Base-by-base conservation (phyloP, 2,329 filamentous ascomycete species). In the Cladosporium cucumerinum region DNA sequence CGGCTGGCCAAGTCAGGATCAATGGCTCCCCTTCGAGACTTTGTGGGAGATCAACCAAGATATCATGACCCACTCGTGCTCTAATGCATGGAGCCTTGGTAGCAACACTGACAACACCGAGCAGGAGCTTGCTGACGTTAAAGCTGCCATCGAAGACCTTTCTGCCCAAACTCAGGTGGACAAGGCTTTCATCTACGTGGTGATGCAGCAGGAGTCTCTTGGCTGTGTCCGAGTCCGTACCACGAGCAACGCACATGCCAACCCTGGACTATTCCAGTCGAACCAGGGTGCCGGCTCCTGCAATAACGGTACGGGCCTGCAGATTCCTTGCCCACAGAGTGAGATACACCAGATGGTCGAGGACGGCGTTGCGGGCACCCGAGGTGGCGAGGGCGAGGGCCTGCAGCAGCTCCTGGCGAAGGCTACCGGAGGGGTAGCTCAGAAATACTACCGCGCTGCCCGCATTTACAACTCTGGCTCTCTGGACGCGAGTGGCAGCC, bases 391-490 rank as follows among this genome's bases (percentile, higher is more conserved):
- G 26, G 80, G 80, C 11, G 78, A 79, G 21, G 81, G 80, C 2
- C 72, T 84, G n/a, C 72, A 73, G 39, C 77, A 81, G 65, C 73
- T 72, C 46, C 67, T 81, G 52, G 70, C 69, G 46, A 65, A 76
- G 62, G 67, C 75, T 18, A 72, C 70, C 5, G 71, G 69, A 18
- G 68, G 63, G 21, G 75, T 77, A 65, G 76, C 75, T 46, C 73
- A 73, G 63, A 79, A 79, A 52, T 82, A 78, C 75, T 84, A 84
- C 73, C 78, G 75, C 64, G 82, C 78, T 1, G 80, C 81, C n/a
- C 75, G 81, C 30, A 78, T 81, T 34, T 84, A 84, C 76, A 85
- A 85, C 73, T 81, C 79, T 21, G 82, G 82, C 32, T 66, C 64
- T n/a, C 60, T 74, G 12, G 63, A 67, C 7, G 66, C 66, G 11